phyloP scores from a whole-genome alignment of 371 early-diverging fungal species.

The Lichtheimia hyalospora region DNA sequence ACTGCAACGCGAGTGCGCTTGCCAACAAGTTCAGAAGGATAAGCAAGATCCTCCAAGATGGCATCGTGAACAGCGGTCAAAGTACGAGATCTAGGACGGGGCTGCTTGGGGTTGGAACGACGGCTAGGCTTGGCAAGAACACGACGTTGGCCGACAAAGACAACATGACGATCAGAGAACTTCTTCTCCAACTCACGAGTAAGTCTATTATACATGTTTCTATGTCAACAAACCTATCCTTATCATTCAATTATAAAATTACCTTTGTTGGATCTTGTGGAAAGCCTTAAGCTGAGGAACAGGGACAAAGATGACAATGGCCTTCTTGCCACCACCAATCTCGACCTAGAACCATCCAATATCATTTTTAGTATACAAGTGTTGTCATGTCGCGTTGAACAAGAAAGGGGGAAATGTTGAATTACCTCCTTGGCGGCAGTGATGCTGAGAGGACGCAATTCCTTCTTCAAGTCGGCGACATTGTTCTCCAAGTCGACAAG shows the following conservation, averaged over 20 bases:
- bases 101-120: slow-evolving; percentile 84
- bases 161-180: slow-evolving; percentile 97
- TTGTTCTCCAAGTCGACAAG: slow-evolving; percentile 93
- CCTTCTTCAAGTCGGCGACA: slow-evolving; percentile 93
- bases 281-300: slow-evolving; percentile 90
- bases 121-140: slow-evolving; percentile 92
- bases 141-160: slow-evolving; percentile 91
- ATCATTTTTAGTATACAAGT: neutral
- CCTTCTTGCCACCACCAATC: slow-evolving; percentile 93
- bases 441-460: slow-evolving; percentile 91
- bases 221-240: too few species aligned
- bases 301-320: slow-evolving; percentile 95
- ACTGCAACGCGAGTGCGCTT: slow-evolving; percentile 95
- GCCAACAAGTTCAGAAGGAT: slow-evolving; percentile 97
- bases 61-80: slow-evolving; percentile 95
- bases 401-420: neutral
- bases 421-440: slow-evolving; percentile 89
- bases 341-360: slow-evolving; percentile 79
- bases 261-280: slow-evolving; percentile 92
- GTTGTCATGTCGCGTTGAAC: neutral
- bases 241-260: neutral
- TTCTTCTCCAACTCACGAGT: slow-evolving; percentile 99
- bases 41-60: slow-evolving; percentile 95
- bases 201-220: too few species aligned
- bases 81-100: slow-evolving; percentile 94